A percentile compares a stretch with the other conserved stretches of the same genome.
Evolutionary conservation across 2,329 filamentous ascomycete genomes (phyloP).

Genomic region (Colletotrichum nymphaeae): DNA sequence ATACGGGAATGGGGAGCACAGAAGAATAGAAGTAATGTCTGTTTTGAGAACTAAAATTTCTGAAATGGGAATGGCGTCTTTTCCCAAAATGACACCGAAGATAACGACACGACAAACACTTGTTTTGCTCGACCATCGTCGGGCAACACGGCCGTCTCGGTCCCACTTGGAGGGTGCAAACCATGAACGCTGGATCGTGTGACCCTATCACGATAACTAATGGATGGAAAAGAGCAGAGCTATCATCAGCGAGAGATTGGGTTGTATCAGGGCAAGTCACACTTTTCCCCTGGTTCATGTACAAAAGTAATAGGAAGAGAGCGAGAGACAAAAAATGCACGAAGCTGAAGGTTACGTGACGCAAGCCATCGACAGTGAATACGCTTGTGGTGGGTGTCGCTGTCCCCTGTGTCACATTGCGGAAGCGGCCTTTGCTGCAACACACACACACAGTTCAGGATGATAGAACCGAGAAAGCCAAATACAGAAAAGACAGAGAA

Average conservation of each 20-base stretch:
- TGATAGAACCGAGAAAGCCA: slow-evolving; percentile 7
- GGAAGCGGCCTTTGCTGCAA: background rate
- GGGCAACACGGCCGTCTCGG: slow-evolving; percentile 25
- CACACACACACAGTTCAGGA: background rate
- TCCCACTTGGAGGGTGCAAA: slow-evolving; percentile 25
- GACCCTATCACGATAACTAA: slow-evolving; percentile 18
- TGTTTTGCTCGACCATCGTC: background rate
- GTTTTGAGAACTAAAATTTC: slow-evolving; percentile 18
- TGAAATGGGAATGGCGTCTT: slow-evolving; percentile 19
- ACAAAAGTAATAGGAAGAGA: background rate
- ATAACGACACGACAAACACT: slow-evolving; percentile 6
- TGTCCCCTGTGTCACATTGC: slow-evolving; percentile 6
- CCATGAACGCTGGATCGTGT: slow-evolving; percentile 19
- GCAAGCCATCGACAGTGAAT: slow-evolving; percentile 30
- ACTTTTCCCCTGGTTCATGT: background rate
- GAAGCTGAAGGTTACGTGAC: slow-evolving; percentile 26
- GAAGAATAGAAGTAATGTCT: background rate
- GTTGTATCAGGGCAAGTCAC: background rate
- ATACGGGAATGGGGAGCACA: background rate
- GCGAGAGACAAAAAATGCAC: background rate
- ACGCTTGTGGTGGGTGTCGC: slow-evolving; percentile 31
- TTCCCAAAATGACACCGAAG: slow-evolving; percentile 10
- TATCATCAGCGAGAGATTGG: background rate
- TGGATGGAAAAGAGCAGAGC: background rate
- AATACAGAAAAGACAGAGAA: background rate